Base-by-base conservation (phyloP, 495 filamentous ascomycete genomes). In the Amphirosellinia nigrospora region DNA sequence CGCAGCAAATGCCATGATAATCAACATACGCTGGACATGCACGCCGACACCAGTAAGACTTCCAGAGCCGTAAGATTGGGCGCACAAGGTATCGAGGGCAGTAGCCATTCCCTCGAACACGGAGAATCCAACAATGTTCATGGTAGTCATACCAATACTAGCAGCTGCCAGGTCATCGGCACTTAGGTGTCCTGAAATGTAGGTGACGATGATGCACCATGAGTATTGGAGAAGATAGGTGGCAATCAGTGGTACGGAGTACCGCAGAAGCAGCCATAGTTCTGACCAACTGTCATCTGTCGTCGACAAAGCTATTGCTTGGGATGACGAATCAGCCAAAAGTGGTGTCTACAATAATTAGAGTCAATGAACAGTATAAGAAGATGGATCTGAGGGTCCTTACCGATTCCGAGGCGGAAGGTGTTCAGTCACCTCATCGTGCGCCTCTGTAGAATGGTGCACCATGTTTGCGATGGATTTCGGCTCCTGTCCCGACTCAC, bases 161-260 rank as follows among this genome's bases (percentile, higher is more conserved):
- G 75, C 89, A 1, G 89, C 90, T 7, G 87, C 90, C 9, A 92
- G 82, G 71, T 89, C 87, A 38, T 86, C 83, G 63, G 86, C 89
- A 30, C 89, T 88, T 39, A 92, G 72, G 74, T 90, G 89, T 16
- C 90, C 90, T 30, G 90, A 84, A 19, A 89, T 86, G 71, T 93
- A 91, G 71, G 92, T 87, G 74, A 86, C 89, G 30, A 91, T 88
- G 46, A 93, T 85, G 1, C 89, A 92, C 73, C 92, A 84, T 13
- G 88, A 91, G 74, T 93, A 93, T 73, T 94, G 91, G 1, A 94
- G 86, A 36, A 93, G 68, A 73, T 92, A 94, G 7, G 91, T 93
- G 43, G 90, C 76, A 62, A 93, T 89, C 26, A 93, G 80, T 0
- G 90, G 89, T 21, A 82, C 79, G n/a, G 88, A 89, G 74, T 90